Percentiles rank a stretch among this genome's conserved stretches.
Conservation (phyloP, 1,284 basidiomycete species). For the Fomitopsis schrenkii region DNA sequence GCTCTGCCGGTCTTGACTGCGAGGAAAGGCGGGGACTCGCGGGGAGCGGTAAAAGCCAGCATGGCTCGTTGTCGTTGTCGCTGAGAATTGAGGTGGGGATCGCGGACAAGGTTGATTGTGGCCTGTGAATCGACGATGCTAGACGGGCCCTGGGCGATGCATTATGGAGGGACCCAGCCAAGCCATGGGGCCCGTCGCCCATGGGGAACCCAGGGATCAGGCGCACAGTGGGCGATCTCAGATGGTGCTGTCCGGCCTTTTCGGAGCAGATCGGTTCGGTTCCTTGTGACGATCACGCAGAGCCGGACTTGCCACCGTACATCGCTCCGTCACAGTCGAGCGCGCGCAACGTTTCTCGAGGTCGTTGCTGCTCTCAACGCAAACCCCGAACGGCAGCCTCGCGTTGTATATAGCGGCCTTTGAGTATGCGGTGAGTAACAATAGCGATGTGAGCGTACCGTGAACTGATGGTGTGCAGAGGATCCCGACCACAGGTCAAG, state of each 20-base stretch:
- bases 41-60: slow-evolving; percentile 17
- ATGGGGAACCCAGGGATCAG: not conserved
- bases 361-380: not conserved
- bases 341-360: not conserved
- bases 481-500: slow-evolving; percentile 13
- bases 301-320: not conserved
- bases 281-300: not conserved
- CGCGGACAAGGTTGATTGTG: not conserved
- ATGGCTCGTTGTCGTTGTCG: slow-evolving; percentile 5
- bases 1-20: slow-evolving; percentile 7
- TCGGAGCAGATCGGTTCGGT: not conserved
- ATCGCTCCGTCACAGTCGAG: not conserved
- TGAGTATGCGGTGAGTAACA: not conserved
- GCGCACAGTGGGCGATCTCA: not conserved
- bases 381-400: no score
- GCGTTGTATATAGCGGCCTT: no score
- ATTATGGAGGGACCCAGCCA: not conserved
- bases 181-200: not conserved
- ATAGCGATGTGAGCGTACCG: not conserved
- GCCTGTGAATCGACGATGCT: no score
- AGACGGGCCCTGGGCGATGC: not conserved
- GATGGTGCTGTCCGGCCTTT: not conserved
- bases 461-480: not conserved
- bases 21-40: slow-evolving; percentile 7
- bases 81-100: not conserved